Conservation (phyloP, 2,329 filamentous ascomycete species). For the Aspergillus awamori region DNA sequence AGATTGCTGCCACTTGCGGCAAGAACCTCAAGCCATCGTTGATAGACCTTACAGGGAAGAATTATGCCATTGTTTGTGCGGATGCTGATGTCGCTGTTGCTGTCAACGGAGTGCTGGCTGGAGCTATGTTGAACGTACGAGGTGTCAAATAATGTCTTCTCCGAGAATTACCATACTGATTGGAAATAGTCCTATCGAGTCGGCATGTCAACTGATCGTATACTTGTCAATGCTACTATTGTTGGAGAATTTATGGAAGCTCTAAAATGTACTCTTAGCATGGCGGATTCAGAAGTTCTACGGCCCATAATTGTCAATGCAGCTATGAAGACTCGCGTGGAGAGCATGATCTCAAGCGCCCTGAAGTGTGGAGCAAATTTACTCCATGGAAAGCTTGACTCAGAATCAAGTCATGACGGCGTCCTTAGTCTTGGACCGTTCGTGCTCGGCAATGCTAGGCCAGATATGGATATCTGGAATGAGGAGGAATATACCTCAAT, state of each 20-base stretch:
- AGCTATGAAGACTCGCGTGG: slow-evolving; percentile 49
- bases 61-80: slow-evolving; percentile 73
- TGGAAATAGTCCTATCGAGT: slow-evolving; percentile 65
- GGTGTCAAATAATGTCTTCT: background rate
- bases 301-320: slow-evolving; percentile 47
- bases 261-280: slow-evolving; percentile 47
- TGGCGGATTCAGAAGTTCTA: slow-evolving; percentile 32
- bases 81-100: slow-evolving; percentile 75
- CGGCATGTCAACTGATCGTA: slow-evolving; percentile 81
- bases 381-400: slow-evolving; percentile 27
- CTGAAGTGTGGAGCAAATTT: slow-evolving; percentile 36
- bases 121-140: slow-evolving; percentile 37
- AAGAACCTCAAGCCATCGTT: slow-evolving; percentile 62
- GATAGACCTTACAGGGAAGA: slow-evolving; percentile 81
- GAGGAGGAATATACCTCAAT: slow-evolving; percentile 76
- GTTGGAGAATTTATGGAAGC: slow-evolving; percentile 54
- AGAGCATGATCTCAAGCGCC: slow-evolving; percentile 30
- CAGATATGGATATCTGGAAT: slow-evolving; percentile 72
- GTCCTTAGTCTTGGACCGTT: slow-evolving; percentile 59
- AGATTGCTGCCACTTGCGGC: slow-evolving; percentile 42
- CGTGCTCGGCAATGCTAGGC: slow-evolving; percentile 66
- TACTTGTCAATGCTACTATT: slow-evolving; percentile 62
- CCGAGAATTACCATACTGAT: background rate
- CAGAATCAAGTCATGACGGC: slow-evolving; percentile 16
- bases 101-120: slow-evolving; percentile 35